Evolutionary conservation across 768 basidiomycete species (phyloP).

Genomic region (Hericium alpestre): DNA sequence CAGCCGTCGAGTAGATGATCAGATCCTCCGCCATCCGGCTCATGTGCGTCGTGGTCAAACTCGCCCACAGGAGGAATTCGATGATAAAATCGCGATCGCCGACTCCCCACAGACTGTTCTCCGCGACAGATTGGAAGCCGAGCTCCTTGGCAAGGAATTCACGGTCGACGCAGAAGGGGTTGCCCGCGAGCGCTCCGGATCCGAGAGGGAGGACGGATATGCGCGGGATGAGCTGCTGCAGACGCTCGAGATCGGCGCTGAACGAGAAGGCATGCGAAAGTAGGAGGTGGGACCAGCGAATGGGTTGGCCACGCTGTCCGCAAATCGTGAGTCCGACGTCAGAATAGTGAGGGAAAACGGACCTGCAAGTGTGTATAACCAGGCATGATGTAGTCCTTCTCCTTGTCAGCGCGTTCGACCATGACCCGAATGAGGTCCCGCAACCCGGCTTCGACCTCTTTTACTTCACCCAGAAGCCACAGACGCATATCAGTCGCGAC

Average conservation of each 20-base stretch:
- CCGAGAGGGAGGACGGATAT: constrained; percentile 92
- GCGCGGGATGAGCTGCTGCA: constrained; percentile 75
- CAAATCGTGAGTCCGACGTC: neutral
- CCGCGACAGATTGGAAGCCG: constrained; percentile 77
- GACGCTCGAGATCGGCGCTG: constrained; percentile 77
- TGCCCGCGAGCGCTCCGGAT: constrained; percentile 90
- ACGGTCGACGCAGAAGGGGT: constrained; percentile 89
- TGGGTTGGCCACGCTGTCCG: constrained; percentile 86
- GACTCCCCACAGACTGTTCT: constrained; percentile 96
- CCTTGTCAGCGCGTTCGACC: constrained; percentile 86
- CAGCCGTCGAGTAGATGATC: constrained; percentile 92
- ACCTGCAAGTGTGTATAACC: constrained; percentile 98
- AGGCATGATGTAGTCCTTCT: constrained; percentile 82
- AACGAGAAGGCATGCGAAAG: constrained; percentile 94
- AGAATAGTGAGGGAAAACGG: constrained; percentile 10
- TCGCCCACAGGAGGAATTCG: constrained; percentile 96
- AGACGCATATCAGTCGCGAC: constrained; percentile 97
- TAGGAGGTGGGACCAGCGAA: constrained; percentile 96
- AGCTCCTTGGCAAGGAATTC: constrained; percentile 87
- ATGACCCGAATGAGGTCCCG: constrained; percentile 78
- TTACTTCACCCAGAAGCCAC: constrained; percentile 80
- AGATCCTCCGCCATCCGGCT: constrained; percentile 93
- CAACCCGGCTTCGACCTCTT: constrained; percentile 54
- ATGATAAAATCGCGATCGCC: constrained; percentile 95
- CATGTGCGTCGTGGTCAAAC: constrained; percentile 85